Conservation (phyloP, 345 rosid species). For the Pugionium dolabratum region DNA sequence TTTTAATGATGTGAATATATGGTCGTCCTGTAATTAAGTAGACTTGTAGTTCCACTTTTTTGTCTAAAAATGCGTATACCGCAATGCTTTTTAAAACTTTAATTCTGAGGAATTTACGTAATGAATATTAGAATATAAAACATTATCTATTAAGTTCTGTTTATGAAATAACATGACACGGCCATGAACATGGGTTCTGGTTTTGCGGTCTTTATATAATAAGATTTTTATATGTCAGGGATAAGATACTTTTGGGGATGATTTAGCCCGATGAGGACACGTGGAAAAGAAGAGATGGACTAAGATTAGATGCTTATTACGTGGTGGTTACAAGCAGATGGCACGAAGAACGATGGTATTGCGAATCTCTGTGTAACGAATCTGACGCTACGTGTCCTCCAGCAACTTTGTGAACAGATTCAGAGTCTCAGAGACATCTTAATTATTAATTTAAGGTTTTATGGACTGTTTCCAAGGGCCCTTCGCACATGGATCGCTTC, state of each 20-base stretch:
- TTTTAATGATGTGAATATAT: constrained; percentile 12
- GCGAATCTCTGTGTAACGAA: constrained; percentile 33
- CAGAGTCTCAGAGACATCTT: constrained; percentile 26
- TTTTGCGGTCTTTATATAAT: constrained; percentile 30
- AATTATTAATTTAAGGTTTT: constrained; percentile 9
- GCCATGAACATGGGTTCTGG: constrained; percentile 43
- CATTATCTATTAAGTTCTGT: constrained; percentile 36
- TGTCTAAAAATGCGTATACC: too few relatives aligned
- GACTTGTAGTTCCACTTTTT: too few relatives aligned
- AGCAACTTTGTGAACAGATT: constrained; percentile 28
- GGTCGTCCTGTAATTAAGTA: constrained; percentile 3
- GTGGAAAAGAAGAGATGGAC: constrained; percentile 21
- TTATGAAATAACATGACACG: constrained; percentile 35
- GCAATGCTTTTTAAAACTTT: too few relatives aligned
- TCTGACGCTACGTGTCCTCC: constrained; percentile 35
- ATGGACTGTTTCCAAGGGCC: constrained; percentile 20
- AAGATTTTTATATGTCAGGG: constrained; percentile 14
- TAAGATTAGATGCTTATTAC: constrained; percentile 21
- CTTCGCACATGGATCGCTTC: background rate
- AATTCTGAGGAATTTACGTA: background rate
- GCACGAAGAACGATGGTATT: constrained; percentile 27
- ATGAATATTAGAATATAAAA: constrained; percentile 28
- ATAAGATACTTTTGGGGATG: constrained; percentile 16
- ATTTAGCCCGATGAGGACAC: constrained; percentile 4
- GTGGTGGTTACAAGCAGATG: constrained; percentile 38